Conservation (phyloP, 2,329 filamentous ascomycete species). For the Fusarium hainanense region DNA sequence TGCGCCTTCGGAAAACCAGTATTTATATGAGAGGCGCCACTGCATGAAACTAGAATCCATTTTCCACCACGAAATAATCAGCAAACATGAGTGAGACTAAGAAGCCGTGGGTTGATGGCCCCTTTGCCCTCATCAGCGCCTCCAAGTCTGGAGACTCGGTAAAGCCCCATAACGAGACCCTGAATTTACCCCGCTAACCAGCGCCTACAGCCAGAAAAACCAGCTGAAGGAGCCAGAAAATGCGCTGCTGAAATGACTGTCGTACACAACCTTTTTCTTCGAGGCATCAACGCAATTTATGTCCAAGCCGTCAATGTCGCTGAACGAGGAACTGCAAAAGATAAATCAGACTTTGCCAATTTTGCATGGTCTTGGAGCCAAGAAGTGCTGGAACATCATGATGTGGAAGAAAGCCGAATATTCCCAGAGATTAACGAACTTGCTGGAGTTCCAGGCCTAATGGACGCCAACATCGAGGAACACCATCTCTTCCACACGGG, state of each 20-base stretch:
- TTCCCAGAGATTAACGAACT: slow-evolving; percentile 54
- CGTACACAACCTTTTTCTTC: slow-evolving; percentile 52
- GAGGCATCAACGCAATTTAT: slow-evolving; percentile 54
- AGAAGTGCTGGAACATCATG: slow-evolving; percentile 54
- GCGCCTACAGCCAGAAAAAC: slow-evolving; percentile 27
- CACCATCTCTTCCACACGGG: slow-evolving; percentile 54
- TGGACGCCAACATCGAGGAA: slow-evolving; percentile 56
- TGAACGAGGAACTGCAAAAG: slow-evolving; percentile 41
- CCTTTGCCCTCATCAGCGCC: slow-evolving; percentile 48
- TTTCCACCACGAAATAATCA: too few species aligned
- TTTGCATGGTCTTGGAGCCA: slow-evolving; percentile 50
- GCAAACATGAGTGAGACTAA: slow-evolving; percentile 26
- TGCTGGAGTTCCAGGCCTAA: slow-evolving; percentile 51
- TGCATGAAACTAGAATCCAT: background rate
- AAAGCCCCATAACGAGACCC: background rate
- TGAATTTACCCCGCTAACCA: background rate
- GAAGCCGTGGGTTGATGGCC: slow-evolving; percentile 49
- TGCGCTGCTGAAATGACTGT: slow-evolving; percentile 49
- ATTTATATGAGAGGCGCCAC: background rate
- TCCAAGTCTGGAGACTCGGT: slow-evolving; percentile 39
- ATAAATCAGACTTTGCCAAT: slow-evolving; percentile 49
- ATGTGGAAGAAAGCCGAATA: slow-evolving; percentile 51
- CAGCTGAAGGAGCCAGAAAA: slow-evolving; percentile 33
- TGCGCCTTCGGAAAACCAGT: background rate
- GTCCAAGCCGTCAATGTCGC: slow-evolving; percentile 52